Evolutionary conservation across 768 basidiomycete genomes (phyloP), one percentile per base, ranked within the genome.

Genomic region (Trametes meyenii): DNA sequence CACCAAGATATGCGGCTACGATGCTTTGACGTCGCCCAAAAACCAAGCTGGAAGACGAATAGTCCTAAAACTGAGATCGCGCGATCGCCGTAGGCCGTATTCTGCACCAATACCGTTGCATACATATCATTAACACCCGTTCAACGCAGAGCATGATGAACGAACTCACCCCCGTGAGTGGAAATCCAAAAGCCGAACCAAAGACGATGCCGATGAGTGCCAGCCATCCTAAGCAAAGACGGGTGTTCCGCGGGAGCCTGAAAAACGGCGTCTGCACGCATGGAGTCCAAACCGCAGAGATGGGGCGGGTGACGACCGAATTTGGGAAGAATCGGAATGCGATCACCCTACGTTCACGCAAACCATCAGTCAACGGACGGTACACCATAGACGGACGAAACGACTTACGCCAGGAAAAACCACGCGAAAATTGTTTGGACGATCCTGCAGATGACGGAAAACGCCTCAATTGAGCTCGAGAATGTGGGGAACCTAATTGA

Each of bases 131-230:
- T 55, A 53, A 51, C 44, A 45, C 50, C 45, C 48, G 44, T 56
- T 38, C 45, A 38, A 33, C 39, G 36, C 33, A 49, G 11, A 26
- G 42, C 36, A 54, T 42, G 36, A 21, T 65, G 49, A 23, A 40
- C 44, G 44, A 49, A 68, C 81, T 45, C 63, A 89, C 90, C 49
- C 71, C 75, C 46, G 80, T 73, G 29, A 89, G 81, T 23, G 79
- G 75, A 76, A 93, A 90, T 11, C 93, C 93, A 71, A 92, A 96
- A 0, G 92, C 93, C 19, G 90, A 93, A 29, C 93, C 94, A 60
- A 96, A 89, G 50, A 94, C 78, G 58, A 94, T 85, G 14, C 71
- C 92, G 48, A 94, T 70, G 44, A 96, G 83, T 61, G 83, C 85
- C 21, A 91, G 71, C 90, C 90, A 93, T 50, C 94, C 93, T 39